Evolutionary conservation across 768 basidiomycete species (phyloP).

Genomic region (Termitomyces sp.): DNA sequence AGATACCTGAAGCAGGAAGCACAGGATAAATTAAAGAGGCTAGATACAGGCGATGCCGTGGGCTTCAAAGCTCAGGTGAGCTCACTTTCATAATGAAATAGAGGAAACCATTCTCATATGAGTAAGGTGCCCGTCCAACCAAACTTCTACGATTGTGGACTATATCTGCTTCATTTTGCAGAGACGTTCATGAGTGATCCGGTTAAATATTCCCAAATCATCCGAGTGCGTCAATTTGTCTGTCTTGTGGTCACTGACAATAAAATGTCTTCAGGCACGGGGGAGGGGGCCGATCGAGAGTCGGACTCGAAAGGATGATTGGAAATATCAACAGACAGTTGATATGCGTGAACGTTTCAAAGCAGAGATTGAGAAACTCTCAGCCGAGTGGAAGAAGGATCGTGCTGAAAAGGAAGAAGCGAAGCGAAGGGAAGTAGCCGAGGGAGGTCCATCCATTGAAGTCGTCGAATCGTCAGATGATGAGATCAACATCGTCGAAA

Average conservation of each 20-base stretch:
- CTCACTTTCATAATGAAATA: conserved; percentile 3
- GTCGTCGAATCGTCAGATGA: conserved; percentile 32
- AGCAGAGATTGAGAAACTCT: conserved; percentile 38
- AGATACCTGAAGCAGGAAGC: conserved; percentile 78
- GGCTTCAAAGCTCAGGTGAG: conserved; percentile 52
- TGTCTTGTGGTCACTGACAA: neutral
- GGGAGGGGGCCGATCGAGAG: conserved; percentile 26
- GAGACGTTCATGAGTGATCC: conserved; percentile 71
- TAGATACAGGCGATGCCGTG: conserved; percentile 31
- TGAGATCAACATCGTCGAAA: conserved; percentile 39
- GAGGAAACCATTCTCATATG: neutral
- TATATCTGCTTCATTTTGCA: conserved; percentile 87
- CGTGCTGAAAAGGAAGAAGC: conserved; percentile 34
- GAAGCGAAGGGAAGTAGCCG: conserved; percentile 30
- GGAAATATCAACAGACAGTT: conserved; percentile 46
- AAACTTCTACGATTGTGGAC: conserved; percentile 89
- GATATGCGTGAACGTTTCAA: conserved; percentile 42
- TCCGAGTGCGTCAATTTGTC: conserved; percentile 32
- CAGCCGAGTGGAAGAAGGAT: conserved; percentile 47
- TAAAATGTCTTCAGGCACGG: conserved; percentile 10
- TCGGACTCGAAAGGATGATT: conserved; percentile 38
- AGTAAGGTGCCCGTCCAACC: conserved; percentile 80
- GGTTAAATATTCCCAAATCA: conserved; percentile 39
- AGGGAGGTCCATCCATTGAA: conserved; percentile 16
- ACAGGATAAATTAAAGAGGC: conserved; percentile 52